Evolutionary conservation across 2,329 filamentous ascomycete genomes (phyloP), one percentile per base, ranked within the genome.

Genomic region (Diaporthe sp.): DNA sequence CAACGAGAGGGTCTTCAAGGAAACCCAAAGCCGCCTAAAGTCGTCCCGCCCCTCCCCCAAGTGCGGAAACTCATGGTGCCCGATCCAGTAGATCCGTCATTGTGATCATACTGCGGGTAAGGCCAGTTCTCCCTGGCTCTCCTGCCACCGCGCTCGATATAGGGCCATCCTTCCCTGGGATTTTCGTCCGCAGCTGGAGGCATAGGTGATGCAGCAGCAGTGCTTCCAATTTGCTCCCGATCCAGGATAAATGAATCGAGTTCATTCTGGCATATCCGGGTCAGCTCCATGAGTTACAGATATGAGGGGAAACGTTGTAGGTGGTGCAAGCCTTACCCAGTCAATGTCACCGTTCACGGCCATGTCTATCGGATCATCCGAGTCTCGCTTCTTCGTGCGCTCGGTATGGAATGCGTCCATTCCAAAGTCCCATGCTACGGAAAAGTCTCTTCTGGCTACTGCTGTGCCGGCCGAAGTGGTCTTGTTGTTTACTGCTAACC

Each of bases 161-260:
- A 75, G 8, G 76, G 70, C 62, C 71, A 75, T 15, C 71, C 76
- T 60, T 71, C 57, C 31, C 76, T 67, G 9, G 55, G 28, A 1
- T 53, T 61, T 2, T 37, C 34, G 5, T 39, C 70, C 15, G 49
- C 25, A 25, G 39, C n/a, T 12, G 73, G 17, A 22, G 46, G n/a
- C 28, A 51, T 3, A 10, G 39, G 25, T 19, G 71, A 13, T 7
- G 39, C 1, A 39, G 55, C 42, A 39, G 25, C 31, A 5, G 39
- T 15, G 15, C 42, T 61, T 28, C 34, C 49, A 37, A 68, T 67
- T 46, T 62, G 71, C 22, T 76, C 71, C 9, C 74, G 71, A 25
- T 72, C 67, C 25, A 77, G 73, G 77, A 80, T 55, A 75, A 72
- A 31, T 34, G 60, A 72, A 72, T 67, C 65, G 75, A 75, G 72